Conservation (phyloP, 2,329 filamentous ascomycete species). For the Penicillium griseofulvum region DNA sequence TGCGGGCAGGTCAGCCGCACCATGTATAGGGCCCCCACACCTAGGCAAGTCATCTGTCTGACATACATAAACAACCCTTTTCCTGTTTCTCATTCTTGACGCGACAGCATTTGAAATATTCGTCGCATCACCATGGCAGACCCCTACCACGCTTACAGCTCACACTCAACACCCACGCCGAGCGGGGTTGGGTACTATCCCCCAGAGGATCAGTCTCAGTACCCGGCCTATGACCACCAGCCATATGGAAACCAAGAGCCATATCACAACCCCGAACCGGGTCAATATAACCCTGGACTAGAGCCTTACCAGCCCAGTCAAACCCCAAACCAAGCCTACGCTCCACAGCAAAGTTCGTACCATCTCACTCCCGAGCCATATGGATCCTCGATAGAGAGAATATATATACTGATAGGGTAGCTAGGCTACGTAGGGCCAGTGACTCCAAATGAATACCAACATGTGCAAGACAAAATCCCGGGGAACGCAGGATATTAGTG, state of each 20-base stretch:
- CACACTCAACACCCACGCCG: conserved; percentile 26
- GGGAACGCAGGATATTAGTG: conserved; percentile 38
- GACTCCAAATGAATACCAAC: conserved; percentile 49
- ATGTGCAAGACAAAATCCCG: conserved; percentile 15
- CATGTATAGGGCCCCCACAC: conserved; percentile 5
- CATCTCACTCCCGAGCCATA: conserved; percentile 29
- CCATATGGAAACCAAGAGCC: conserved; percentile 13
- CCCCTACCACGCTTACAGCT: conserved; percentile 47
- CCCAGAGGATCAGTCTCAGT: conserved; percentile 24
- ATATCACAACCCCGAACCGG: conserved; percentile 12
- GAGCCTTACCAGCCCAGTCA: conserved; percentile 17
- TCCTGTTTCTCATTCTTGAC: neutral
- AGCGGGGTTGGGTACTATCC: conserved; percentile 25
- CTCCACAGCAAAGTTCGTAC: conserved; percentile 26
- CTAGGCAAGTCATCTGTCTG: conserved; percentile 14
- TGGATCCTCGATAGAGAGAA: conserved; percentile 33
- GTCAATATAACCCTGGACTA: conserved; percentile 26
- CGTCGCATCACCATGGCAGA: conserved; percentile 47
- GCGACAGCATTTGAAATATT: conserved; percentile 10
- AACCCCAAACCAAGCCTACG: conserved; percentile 28
- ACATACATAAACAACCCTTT: conserved; percentile 3
- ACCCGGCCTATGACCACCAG: conserved; percentile 22
- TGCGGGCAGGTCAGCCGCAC: conserved; percentile 29
- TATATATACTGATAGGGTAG: conserved; percentile 46
- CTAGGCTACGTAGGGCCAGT: conserved; percentile 36